phyloP scores from a whole-genome alignment of 106 monocot species.

The Allium cepa region DNA sequence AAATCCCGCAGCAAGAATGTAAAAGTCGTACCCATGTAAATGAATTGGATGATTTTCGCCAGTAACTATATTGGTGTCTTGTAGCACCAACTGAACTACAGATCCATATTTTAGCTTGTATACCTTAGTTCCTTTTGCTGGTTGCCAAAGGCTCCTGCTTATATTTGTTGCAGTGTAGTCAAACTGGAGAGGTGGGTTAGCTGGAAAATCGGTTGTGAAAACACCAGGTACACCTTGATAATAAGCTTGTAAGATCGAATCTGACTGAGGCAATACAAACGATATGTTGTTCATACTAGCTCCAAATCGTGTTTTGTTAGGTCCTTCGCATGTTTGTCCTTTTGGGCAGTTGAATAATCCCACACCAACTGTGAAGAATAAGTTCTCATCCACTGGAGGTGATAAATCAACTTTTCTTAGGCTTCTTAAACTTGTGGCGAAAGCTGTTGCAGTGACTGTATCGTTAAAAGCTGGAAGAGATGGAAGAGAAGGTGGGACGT shows the following conservation, averaged over 20 bases:
- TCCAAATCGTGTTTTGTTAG: slow-evolving; percentile 23
- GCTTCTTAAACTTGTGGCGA: slow-evolving; percentile 21
- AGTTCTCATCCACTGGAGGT: slow-evolving; percentile 30
- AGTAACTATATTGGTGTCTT: slow-evolving; percentile 42
- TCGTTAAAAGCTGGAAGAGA: slow-evolving; percentile 50
- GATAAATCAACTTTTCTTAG: slow-evolving; percentile 27
- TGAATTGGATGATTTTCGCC: slow-evolving; percentile 59
- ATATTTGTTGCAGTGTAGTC: slow-evolving; percentile 44
- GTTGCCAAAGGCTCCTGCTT: slow-evolving; percentile 31
- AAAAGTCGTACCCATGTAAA: slow-evolving; percentile 60
- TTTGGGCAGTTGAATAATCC: slow-evolving; percentile 39
- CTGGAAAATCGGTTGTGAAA: slow-evolving; percentile 47
- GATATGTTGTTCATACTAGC: slow-evolving; percentile 63
- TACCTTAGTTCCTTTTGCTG: slow-evolving; percentile 36
- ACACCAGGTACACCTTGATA: slow-evolving; percentile 27
- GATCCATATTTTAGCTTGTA: slow-evolving; percentile 36
- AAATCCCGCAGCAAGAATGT: slow-evolving; percentile 41
- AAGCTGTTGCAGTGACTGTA: slow-evolving; percentile 30
- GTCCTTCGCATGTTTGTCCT: slow-evolving; percentile 25
- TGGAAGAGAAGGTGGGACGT: slow-evolving; percentile 19
- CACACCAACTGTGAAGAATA: slow-evolving; percentile 53
- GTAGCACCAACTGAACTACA: slow-evolving; percentile 39
- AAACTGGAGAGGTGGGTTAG: slow-evolving; percentile 30
- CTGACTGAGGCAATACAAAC: slow-evolving; percentile 23
- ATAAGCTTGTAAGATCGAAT: slow-evolving; percentile 39